These are phyloP conservation scores for Penium margaritaceum DNA, from an alignment of 139 green algal genomes.

Conservation along the genomic window DNA sequence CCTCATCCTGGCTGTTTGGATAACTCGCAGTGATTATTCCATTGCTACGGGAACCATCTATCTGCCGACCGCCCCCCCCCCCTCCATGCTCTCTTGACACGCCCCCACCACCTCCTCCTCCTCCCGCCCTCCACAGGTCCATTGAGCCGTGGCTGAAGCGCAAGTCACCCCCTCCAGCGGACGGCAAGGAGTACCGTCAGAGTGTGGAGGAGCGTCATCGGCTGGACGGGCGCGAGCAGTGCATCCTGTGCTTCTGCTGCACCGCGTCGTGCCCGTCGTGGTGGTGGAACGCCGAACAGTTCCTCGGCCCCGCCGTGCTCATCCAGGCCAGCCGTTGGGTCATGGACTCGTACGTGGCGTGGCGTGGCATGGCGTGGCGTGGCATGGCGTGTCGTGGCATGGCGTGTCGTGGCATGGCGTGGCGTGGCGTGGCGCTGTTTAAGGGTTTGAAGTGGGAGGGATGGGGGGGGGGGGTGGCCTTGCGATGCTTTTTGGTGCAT, in stretches of 20 bases:
- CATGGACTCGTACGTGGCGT: conserved; percentile 20
- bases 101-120: not conserved
- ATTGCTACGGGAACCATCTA: no score
- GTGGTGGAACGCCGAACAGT: conserved; percentile 99
- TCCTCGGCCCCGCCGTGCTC: conserved; percentile 89
- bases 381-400: no score
- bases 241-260: conserved; percentile 99
- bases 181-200: conserved; percentile 77
- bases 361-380: no score
- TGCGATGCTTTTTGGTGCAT: no score
- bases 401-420: no score
- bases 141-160: conserved; percentile 94
- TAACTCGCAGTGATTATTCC: no score
- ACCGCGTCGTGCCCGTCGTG: conserved; percentile 84
- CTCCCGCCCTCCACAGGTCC: conserved; percentile 33
- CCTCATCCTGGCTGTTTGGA: no score
- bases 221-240: conserved; percentile 97
- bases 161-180: conserved; percentile 43
- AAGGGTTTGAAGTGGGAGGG: no score
- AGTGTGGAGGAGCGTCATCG: conserved; percentile 78
- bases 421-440: no score
- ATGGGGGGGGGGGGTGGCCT: no score
- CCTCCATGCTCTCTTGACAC: no score
- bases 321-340: conserved; percentile 83
- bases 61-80: no score